Base-by-base conservation (phyloP, 2,329 filamentous ascomycete genomes). In the Nemania sp. region DNA sequence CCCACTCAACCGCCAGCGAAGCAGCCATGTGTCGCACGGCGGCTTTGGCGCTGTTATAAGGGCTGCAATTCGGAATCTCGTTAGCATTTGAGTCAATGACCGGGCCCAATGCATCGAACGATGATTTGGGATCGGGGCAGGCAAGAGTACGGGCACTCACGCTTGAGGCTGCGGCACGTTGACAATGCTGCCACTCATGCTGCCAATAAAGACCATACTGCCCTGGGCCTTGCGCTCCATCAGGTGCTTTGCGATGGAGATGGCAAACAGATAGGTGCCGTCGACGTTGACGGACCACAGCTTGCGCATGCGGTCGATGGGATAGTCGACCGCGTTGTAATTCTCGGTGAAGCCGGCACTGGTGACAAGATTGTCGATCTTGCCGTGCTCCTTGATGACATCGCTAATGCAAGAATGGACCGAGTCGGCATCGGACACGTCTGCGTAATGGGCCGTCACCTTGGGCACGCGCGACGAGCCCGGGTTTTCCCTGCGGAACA, bases 301-400 rank as follows among this genome's bases (percentile, higher is more conserved):
- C 78, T 96, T 95, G 73, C 92, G 86, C 73, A 97, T 87, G 61
- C 92, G 88, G 64, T 96, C 91, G 63, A 92, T 84, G 1, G 92
- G 92, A 75, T 97, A 97, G 63, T 86, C 86, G 66, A 92, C 88
- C 41, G 93, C 93, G 66, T 95, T 88, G 68, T 91, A 95, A 77
- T 97, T 97, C 77, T 97, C 93, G 12, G 90, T 94, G 76, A 97
- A 96, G 40, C 93, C 93, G 44, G 93, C 93, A n/a, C 91, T 95
- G 22, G 93, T 97, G 65, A 97, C 92, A 22, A 97, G 82, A 73
- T 90, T 87, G 75, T 96, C 91, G 64, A 97, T 91, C 72, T 89
- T 88, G 73, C 87, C 86, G 70, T 96, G 92, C 54, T 81, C 74
- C 43, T 77, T 65, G 45, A 93, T 70, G 61, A 93, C 81, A 56